Evolutionary conservation across 2,329 filamentous ascomycete genomes (phyloP).

Genomic region (Talaromyces marneffei): DNA sequence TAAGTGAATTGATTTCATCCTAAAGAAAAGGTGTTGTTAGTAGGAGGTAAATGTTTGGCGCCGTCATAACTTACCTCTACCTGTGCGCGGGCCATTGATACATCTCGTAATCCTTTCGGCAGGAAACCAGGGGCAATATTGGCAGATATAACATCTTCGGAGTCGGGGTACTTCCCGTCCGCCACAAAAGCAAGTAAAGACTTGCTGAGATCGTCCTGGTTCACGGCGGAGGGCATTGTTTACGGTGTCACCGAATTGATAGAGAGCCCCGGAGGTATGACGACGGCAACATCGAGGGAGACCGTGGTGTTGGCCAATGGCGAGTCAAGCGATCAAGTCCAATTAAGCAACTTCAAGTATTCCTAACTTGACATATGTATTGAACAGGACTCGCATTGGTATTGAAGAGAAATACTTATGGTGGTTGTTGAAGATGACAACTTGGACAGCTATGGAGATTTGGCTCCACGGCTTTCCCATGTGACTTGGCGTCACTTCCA

Average conservation of each 20-base stretch:
- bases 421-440: slow-evolving; percentile 2
- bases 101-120: slow-evolving; percentile 45
- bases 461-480: slow-evolving; percentile 6
- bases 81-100: slow-evolving; percentile 48
- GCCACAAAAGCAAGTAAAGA: slow-evolving; percentile 61
- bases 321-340: background rate
- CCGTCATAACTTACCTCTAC: slow-evolving; percentile 43
- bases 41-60: background rate
- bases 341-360: background rate
- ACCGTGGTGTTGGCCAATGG: background rate
- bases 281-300: background rate
- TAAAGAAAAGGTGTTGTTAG: slow-evolving; percentile 26
- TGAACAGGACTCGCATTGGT: background rate
- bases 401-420: background rate
- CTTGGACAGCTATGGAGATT: slow-evolving; percentile 8
- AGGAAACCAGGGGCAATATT: slow-evolving; percentile 46
- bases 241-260: background rate
- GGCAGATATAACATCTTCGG: slow-evolving; percentile 51
- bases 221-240: slow-evolving; percentile 10
- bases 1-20: slow-evolving; percentile 69
- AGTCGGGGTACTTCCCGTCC: slow-evolving; percentile 51
- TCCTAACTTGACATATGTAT: background rate
- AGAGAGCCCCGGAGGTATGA: background rate
- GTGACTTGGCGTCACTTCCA: slow-evolving; percentile 32
- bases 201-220: slow-evolving; percentile 46